Evolutionary conservation across 495 filamentous ascomycete species (phyloP).

Genomic region (Rhypophila decipiens): DNA sequence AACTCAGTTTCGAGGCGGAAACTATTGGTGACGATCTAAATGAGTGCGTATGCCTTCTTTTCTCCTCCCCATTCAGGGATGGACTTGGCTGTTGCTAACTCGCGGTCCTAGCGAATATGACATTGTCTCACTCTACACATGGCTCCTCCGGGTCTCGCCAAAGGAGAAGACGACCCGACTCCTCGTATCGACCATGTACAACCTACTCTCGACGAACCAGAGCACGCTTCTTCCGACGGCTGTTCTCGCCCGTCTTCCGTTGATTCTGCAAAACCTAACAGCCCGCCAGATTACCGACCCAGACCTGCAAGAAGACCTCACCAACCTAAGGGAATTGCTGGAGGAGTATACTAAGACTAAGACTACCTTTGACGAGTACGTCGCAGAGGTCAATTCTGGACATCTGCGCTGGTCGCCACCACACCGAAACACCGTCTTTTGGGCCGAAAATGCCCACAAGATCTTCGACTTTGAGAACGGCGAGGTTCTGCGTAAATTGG

Average conservation of each 20-base stretch:
- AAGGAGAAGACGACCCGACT: slow-evolving; percentile 98
- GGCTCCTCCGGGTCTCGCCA: slow-evolving; percentile 81
- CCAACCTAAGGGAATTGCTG: slow-evolving; percentile 66
- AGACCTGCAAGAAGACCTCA: slow-evolving; percentile 83
- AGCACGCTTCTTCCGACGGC: slow-evolving; percentile 73
- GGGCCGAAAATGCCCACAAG: slow-evolving; percentile 88
- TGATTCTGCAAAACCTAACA: slow-evolving; percentile 70
- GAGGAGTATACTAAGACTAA: slow-evolving; percentile 94
- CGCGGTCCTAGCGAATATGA: slow-evolving; percentile 67
- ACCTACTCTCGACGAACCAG: slow-evolving; percentile 74
- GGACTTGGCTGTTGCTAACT: neutral
- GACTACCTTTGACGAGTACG: slow-evolving; percentile 95
- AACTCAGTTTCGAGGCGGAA: slow-evolving; percentile 84
- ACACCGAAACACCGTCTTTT: slow-evolving; percentile 84
- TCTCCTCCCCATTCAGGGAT: neutral
- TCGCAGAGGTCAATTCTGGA: slow-evolving; percentile 79
- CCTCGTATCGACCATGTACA: slow-evolving; percentile 79
- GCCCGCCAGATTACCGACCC: slow-evolving; percentile 81
- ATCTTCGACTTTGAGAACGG: slow-evolving; percentile 83
- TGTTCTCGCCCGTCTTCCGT: slow-evolving; percentile 73
- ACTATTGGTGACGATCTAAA: slow-evolving; percentile 81
- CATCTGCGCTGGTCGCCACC: slow-evolving; percentile 94
- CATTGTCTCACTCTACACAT: slow-evolving; percentile 81
- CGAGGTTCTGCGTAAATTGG: slow-evolving; percentile 72
- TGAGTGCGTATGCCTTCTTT: slow-evolving; percentile 49